These are phyloP conservation scores for Chiua sp. DNA, from an alignment of 1,284 basidiomycete genomes.

Conservation along the genomic window DNA sequence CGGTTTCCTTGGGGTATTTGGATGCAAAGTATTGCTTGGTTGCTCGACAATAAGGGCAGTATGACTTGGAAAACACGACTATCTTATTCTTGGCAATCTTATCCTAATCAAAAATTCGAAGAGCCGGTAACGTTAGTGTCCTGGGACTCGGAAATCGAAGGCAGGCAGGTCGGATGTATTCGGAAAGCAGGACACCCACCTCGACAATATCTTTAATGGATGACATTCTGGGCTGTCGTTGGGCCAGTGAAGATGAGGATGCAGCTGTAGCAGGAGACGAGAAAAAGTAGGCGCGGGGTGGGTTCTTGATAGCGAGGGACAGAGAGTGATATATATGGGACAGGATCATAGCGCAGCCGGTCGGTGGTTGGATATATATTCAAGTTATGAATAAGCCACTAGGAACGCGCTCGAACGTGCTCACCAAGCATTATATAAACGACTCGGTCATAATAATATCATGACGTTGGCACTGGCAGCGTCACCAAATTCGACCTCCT, in stretches of 20 bases:
- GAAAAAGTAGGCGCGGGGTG: conserved; percentile 1
- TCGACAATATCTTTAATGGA: conserved; percentile 48
- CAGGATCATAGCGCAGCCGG: background rate
- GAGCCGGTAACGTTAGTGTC: background rate
- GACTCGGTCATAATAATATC: background rate
- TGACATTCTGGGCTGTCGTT: conserved; percentile 31
- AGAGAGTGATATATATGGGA: conserved; percentile 35
- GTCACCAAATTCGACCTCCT: no score
- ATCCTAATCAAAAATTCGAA: conserved; percentile 39
- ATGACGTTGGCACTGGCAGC: background rate
- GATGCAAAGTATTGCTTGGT: conserved; percentile 61
- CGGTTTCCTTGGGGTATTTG: conserved; percentile 53
- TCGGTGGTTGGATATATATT: no score
- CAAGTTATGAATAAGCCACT: conserved; percentile 1
- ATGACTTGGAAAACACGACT: conserved; percentile 74
- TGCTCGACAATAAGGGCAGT: conserved; percentile 63
- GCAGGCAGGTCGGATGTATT: background rate
- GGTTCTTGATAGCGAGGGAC: conserved; percentile 7
- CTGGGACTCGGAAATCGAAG: background rate
- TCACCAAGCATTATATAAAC: background rate
- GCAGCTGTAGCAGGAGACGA: conserved; percentile 1
- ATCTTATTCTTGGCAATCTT: conserved; percentile 63
- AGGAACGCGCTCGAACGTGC: background rate
- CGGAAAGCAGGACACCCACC: conserved; percentile 31
- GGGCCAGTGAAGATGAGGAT: conserved; percentile 5